Conservation (phyloP, 2,329 filamentous ascomycete species). For the Decorospora gaudefroyi region DNA sequence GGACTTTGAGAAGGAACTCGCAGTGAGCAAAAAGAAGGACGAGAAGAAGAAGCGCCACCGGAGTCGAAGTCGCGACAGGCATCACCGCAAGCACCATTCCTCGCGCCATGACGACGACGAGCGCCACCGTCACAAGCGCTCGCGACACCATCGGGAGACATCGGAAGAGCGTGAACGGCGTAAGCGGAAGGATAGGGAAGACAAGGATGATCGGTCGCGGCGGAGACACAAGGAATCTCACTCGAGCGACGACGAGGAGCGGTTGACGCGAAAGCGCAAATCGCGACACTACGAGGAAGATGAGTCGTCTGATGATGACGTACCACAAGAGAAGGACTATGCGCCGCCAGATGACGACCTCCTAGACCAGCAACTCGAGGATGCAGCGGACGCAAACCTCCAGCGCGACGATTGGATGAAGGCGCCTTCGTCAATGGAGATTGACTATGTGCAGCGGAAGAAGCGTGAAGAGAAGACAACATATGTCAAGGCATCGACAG, state of each 20-base stretch:
- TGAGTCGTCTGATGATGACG: conserved; percentile 35
- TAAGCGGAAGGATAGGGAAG: conserved; percentile 51
- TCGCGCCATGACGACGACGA: conserved; percentile 52
- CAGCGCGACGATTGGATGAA: conserved; percentile 95
- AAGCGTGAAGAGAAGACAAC: conserved; percentile 54
- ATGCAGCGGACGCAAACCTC: conserved; percentile 48
- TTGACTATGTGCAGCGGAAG: conserved; percentile 77
- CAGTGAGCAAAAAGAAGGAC: conserved; percentile 64
- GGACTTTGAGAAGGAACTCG: conserved; percentile 79
- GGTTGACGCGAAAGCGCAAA: conserved; percentile 40
- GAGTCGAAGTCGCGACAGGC: conserved; percentile 49
- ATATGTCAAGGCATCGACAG: conserved; percentile 54
- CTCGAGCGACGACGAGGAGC: conserved; percentile 44
- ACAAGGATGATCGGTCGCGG: conserved; percentile 41
- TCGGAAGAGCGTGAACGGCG: conserved; percentile 50
- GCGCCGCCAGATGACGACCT: conserved; percentile 51
- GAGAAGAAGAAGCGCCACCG: conserved; percentile 53
- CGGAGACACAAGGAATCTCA: conserved; percentile 39
- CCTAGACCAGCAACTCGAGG: conserved; percentile 50
- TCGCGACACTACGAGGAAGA: conserved; percentile 43
- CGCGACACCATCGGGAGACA: conserved; percentile 57
- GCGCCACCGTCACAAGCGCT: conserved; percentile 66
- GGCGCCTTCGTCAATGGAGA: conserved; percentile 75
- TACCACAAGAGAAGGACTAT: conserved; percentile 52
- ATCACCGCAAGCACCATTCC: conserved; percentile 51